phyloP scores from a whole-genome alignment of 2,329 filamentous ascomycete genomes.

The Lithohypha guttulata region DNA sequence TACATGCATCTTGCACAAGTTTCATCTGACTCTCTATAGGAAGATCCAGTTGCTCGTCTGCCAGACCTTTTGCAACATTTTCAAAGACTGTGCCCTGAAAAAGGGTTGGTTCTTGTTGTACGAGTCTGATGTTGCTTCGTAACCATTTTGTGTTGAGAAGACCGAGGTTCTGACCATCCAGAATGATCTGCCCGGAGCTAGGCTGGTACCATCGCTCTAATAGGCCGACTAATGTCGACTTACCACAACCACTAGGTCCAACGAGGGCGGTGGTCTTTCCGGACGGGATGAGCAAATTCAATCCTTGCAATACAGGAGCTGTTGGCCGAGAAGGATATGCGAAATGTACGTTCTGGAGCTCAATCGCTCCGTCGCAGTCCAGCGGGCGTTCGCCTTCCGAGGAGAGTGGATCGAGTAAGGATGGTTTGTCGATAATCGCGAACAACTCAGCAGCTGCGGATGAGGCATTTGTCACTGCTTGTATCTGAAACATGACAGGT shows the following conservation, averaged over 20 bases:
- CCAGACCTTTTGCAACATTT: slow-evolving; percentile 17
- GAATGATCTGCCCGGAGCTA: slow-evolving; percentile 25
- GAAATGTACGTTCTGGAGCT: slow-evolving; percentile 35
- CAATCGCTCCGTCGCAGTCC: slow-evolving; percentile 25
- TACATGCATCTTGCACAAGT: slow-evolving; percentile 11
- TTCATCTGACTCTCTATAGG: slow-evolving; percentile 6
- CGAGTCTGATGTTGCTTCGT: slow-evolving; percentile 19
- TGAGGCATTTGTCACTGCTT: slow-evolving; percentile 33
- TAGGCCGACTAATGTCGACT: slow-evolving; percentile 62
- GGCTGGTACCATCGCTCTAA: slow-evolving; percentile 61
- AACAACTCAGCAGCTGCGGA: slow-evolving; percentile 48
- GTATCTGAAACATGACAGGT: slow-evolving; percentile 24
- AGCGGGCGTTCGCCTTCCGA: slow-evolving; percentile 19
- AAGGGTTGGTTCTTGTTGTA: slow-evolving; percentile 20
- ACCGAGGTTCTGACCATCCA: slow-evolving; percentile 30
- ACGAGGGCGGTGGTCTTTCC: slow-evolving; percentile 47
- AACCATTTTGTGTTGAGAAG: slow-evolving; percentile 26
- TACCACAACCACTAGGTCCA: slow-evolving; percentile 56
- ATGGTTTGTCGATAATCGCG: slow-evolving; percentile 78
- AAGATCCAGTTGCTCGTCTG: slow-evolving; percentile 13
- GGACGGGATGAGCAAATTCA: slow-evolving; percentile 35
- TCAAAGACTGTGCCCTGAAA: slow-evolving; percentile 16
- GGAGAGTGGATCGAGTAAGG: slow-evolving; percentile 45
- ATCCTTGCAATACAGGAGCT: slow-evolving; percentile 32
- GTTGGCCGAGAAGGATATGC: slow-evolving; percentile 38